Evolutionary conservation across 1,284 basidiomycete genomes (phyloP).

Genomic region (Rhodotorula sp.): DNA sequence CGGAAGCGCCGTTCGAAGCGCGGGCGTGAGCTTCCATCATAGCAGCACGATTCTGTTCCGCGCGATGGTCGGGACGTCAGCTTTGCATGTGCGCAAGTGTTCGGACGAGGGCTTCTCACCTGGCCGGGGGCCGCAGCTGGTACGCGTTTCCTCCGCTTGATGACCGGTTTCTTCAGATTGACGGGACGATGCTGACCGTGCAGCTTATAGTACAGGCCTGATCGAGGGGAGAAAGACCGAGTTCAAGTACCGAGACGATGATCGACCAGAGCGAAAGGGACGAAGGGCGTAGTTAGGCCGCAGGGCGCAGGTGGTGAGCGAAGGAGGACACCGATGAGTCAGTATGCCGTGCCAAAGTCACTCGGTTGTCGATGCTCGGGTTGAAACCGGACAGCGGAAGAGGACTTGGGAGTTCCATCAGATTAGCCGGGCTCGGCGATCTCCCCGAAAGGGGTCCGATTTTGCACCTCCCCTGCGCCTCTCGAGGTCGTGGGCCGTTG

Average conservation of each 20-base stretch:
- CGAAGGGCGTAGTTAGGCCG: not conserved
- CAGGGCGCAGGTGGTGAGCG: not conserved
- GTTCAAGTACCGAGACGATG: not conserved
- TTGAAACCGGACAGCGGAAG: no score
- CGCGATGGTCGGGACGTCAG: not conserved
- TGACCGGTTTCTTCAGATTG: conserved; percentile 98
- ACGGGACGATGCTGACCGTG: conserved; percentile 96
- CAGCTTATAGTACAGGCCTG: conserved; percentile 95
- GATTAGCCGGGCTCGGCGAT: not conserved
- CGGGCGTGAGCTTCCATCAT: conserved; percentile 29
- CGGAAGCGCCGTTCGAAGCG: not conserved
- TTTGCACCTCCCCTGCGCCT: no score
- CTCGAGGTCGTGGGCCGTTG: no score
- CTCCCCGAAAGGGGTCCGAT: not conserved
- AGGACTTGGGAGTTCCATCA: not conserved
- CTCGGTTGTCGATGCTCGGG: no score
- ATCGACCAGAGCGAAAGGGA: not conserved
- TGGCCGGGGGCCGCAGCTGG: conserved; percentile 52
- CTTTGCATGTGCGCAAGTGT: no score
- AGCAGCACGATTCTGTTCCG: conserved; percentile 30
- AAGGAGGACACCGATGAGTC: not conserved
- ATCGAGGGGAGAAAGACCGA: not conserved
- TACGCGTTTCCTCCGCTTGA: conserved; percentile 95
- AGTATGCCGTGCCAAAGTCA: no score
- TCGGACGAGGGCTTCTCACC: conserved; percentile 6